These are phyloP conservation scores for Omphalotus guepiniiformis DNA, from an alignment of 768 basidiomycete genomes.

Conservation along the genomic window DNA sequence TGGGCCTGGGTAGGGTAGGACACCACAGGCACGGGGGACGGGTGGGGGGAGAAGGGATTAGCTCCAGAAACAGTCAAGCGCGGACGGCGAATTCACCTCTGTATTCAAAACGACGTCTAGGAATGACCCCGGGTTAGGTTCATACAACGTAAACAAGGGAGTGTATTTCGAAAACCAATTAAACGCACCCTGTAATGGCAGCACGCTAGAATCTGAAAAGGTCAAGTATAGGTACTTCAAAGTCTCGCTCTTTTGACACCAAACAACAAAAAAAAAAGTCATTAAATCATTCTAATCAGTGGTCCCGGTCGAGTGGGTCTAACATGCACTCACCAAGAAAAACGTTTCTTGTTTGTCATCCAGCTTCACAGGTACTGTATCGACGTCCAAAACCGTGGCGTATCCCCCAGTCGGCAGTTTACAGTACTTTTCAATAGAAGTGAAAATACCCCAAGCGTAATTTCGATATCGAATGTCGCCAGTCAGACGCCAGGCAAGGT, in stretches of 20 bases:
- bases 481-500: slow-evolving; percentile 69
- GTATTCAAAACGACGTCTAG: slow-evolving; percentile 76
- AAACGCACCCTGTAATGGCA: slow-evolving; percentile 54
- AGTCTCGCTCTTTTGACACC: slow-evolving; percentile 53
- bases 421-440: slow-evolving; percentile 66
- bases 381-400: slow-evolving; percentile 64
- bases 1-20: slow-evolving; percentile 43
- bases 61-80: background rate
- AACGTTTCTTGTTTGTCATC: slow-evolving; percentile 83
- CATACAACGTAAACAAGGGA: slow-evolving; percentile 7
- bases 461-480: slow-evolving; percentile 61
- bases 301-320: too few relatives aligned
- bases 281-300: background rate
- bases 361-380: slow-evolving; percentile 47
- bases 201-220: slow-evolving; percentile 55
- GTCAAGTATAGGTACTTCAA: slow-evolving; percentile 73
- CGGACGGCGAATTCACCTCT: slow-evolving; percentile 41
- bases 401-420: slow-evolving; percentile 57
- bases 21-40: slow-evolving; percentile 1
- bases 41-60: background rate
- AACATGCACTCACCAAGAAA: slow-evolving; percentile 58
- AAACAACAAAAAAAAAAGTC: background rate
- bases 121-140: background rate
- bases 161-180: background rate
- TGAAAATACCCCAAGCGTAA: slow-evolving; percentile 71